Conservation (phyloP, 2,329 filamentous ascomycete genomes). For the Aspergillus tanneri region DNA sequence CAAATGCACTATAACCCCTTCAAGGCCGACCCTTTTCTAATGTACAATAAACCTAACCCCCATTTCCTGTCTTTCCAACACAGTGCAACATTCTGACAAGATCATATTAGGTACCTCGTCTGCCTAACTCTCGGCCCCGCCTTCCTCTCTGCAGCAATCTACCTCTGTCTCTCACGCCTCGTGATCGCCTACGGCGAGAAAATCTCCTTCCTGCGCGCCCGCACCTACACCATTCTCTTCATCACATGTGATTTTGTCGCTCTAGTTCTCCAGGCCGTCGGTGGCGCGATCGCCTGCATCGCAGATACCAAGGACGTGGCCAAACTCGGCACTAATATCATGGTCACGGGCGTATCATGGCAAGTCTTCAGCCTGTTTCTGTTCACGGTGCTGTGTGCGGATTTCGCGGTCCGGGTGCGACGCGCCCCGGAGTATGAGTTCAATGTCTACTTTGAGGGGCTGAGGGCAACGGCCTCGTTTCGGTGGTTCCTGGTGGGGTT, state of each 20-base stretch:
- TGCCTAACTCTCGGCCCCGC: constrained; percentile 65
- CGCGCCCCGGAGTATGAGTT: not conserved
- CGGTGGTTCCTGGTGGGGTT: constrained; percentile 27
- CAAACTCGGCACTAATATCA: constrained; percentile 57
- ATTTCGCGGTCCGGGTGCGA: constrained; percentile 50
- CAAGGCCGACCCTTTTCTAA: constrained; percentile 43
- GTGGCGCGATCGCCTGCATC: constrained; percentile 30
- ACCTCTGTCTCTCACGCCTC: constrained; percentile 51
- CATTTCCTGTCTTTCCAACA: not conserved
- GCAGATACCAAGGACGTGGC: constrained; percentile 4
- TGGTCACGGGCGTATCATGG: constrained; percentile 63
- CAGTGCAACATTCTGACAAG: not conserved
- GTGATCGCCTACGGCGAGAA: constrained; percentile 36
- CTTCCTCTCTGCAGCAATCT: constrained; percentile 64
- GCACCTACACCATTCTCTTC: constrained; percentile 48
- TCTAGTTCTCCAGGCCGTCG: constrained; percentile 60
- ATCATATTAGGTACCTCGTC: constrained; percentile 50
- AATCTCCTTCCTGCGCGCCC: constrained; percentile 34
- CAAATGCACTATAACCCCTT: constrained; percentile 55
- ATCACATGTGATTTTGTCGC: constrained; percentile 63
- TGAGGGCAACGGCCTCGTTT: not conserved
- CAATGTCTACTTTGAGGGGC: not conserved
- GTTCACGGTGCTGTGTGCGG: constrained; percentile 53
- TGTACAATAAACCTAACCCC: constrained; percentile 37
- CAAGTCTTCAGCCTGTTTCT: constrained; percentile 59